These are phyloP conservation scores for Wickerhamomyces hampshirensis DNA, from an alignment of 805 yeast genomes.

Conservation along the genomic window DNA sequence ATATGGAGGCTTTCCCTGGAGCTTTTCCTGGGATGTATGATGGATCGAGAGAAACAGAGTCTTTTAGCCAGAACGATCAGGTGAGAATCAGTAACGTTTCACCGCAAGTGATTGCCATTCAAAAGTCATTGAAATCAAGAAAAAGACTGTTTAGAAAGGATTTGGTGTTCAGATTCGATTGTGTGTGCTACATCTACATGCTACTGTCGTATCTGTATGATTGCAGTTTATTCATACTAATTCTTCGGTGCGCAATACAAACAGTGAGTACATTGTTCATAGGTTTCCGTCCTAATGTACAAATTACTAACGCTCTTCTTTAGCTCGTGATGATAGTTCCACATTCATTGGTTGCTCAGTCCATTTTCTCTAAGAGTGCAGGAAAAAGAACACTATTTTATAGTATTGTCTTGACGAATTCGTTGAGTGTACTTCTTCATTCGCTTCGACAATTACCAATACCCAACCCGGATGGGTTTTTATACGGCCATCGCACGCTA, in stretches of 20 bases:
- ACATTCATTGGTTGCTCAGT: slow-evolving; percentile 4
- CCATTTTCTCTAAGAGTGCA: slow-evolving; percentile 7
- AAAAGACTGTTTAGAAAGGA: slow-evolving; percentile 13
- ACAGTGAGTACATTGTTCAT: slow-evolving; percentile 7
- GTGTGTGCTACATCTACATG: slow-evolving; percentile 7
- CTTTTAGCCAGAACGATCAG: background rate
- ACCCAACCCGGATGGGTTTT: slow-evolving; percentile 19
- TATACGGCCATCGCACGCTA: slow-evolving; percentile 24
- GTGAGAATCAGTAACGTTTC: slow-evolving; percentile 1
- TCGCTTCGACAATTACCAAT: slow-evolving; percentile 15
- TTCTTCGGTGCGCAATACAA: slow-evolving; percentile 12
- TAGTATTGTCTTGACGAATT: slow-evolving; percentile 10
- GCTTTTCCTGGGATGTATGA: slow-evolving; percentile 15
- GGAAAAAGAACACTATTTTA: slow-evolving; percentile 13
- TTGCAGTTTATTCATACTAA: slow-evolving; percentile 21
- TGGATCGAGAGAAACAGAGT: slow-evolving; percentile 2
- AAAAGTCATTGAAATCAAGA: slow-evolving; percentile 13
- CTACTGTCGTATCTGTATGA: slow-evolving; percentile 20
- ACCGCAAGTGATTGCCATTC: slow-evolving; percentile 5
- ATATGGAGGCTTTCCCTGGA: slow-evolving; percentile 22
- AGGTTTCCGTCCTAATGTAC: background rate
- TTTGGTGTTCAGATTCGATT: slow-evolving; percentile 8
- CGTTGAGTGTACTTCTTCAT: slow-evolving; percentile 10
- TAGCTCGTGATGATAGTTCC: slow-evolving; percentile 8
- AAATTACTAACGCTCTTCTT: slow-evolving; percentile 1